Base-by-base conservation (phyloP, 1,284 basidiomycete genomes). In the Sutorius eximius region DNA sequence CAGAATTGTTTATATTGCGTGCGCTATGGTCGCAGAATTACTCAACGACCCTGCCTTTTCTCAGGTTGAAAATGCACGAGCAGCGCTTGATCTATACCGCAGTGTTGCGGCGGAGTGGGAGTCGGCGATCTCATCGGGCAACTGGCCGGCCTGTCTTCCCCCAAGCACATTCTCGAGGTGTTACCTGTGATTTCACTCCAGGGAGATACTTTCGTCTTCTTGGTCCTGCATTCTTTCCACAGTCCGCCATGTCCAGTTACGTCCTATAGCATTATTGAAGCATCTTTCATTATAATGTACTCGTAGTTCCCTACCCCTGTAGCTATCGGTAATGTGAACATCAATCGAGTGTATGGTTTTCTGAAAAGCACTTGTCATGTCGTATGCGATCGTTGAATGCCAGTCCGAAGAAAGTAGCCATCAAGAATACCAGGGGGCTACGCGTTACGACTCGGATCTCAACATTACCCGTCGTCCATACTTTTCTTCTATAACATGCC, bases 161-260 rank as follows among this genome's bases (percentile, higher is more conserved):
- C 89, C 90, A 0, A 83, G 82, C 66, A 83, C 82, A 8, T 91
- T 87, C 70, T 89, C 89, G 47, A 81, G 88, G 61, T 91, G 87
- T 70, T 91, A 90, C 67, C 69, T 82, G 49, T 89, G 57, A 69
- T 44, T 45, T 50, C 53, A 33, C 30, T 33, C 38, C 47, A 18
- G 42, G 40, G 40, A 43, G 27, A 38, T n/a, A 44, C 38, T 53
- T 54, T 57, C 52, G 41, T 53, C 49, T 60, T 65, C 52, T 67
- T 66, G 57, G 33, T 18, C 13, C 33, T 40, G 40, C 37, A 45
- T 45, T 11, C 53, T 40, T 36, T 37, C 18, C 44, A n/a, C 49
- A 38, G 7, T 9, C n/a, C 37, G n/a, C 5, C 45, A 33, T 55
- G 40, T 41, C 49, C 43, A 27, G 5, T 27, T 5, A 27, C 43